Evolutionary conservation across 2,329 filamentous ascomycete genomes (phyloP).

Genomic region (Penicillium sp.): DNA sequence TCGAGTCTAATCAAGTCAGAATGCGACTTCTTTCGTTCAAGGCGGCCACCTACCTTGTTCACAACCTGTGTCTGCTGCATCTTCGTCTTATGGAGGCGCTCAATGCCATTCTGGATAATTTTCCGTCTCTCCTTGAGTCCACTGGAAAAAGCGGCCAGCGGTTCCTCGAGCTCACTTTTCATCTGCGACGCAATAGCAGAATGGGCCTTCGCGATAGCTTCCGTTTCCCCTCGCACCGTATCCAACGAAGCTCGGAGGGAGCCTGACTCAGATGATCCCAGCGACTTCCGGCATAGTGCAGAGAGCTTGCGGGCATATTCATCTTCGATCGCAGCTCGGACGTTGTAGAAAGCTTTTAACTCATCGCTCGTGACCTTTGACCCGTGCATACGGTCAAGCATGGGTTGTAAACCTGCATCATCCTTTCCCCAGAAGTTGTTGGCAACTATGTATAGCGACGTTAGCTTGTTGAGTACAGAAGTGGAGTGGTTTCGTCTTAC

Average conservation of each 20-base stretch:
- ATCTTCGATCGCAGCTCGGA: constrained; percentile 89
- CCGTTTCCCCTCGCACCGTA: constrained; percentile 81
- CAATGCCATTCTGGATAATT: constrained; percentile 90
- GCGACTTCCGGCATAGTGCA: constrained; percentile 77
- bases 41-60: constrained; percentile 68
- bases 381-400: constrained; percentile 90
- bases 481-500: constrained; percentile 41
- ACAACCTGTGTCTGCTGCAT: constrained; percentile 84
- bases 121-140: constrained; percentile 96
- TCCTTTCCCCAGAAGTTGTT: constrained; percentile 99
- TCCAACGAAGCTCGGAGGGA: constrained; percentile 82
- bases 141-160: constrained; percentile 82
- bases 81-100: constrained; percentile 91
- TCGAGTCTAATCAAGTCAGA: constrained; percentile 59
- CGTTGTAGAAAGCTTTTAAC: constrained; percentile 84
- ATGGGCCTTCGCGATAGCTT: constrained; percentile 91
- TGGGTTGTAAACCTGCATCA: constrained; percentile 87
- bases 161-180: constrained; percentile 94
- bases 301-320: constrained; percentile 91
- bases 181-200: constrained; percentile 87
- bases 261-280: constrained; percentile 84
- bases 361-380: constrained; percentile 95
- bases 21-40: neutral
- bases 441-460: constrained; percentile 61
- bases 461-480: constrained; percentile 7